Percentiles rank a stretch among this genome's conserved stretches.
phyloP scores from a whole-genome alignment of 2,329 filamentous ascomycete genomes.

The Metarhizium sp. region DNA sequence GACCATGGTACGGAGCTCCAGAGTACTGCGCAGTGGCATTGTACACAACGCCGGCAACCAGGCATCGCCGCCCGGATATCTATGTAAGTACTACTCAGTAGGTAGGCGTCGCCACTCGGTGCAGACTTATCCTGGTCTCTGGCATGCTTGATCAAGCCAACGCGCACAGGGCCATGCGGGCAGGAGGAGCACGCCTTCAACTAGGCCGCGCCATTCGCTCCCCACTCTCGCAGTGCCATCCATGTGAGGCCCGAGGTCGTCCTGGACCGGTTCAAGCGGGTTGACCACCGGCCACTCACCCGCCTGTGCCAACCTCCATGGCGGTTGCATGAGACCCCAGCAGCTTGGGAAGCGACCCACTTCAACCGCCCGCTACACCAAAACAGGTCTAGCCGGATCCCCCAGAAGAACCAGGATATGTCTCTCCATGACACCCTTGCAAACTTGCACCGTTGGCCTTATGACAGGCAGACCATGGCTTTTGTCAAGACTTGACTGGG shows the following conservation, averaged over 20 bases:
- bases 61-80: too few species aligned
- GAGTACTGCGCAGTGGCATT: too few species aligned
- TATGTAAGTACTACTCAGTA: too few species aligned
- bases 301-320: background rate
- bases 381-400: conserved; percentile 4
- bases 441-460: background rate
- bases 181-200: too few species aligned
- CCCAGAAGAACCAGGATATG: conserved; percentile 3
- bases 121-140: too few species aligned
- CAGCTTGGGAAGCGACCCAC: background rate
- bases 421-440: background rate
- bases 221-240: background rate
- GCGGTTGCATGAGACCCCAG: background rate
- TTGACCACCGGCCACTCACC: background rate
- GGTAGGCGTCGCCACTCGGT: too few species aligned
- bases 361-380: background rate
- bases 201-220: background rate
- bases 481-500: background rate
- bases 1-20: too few species aligned
- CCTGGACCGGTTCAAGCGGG: background rate
- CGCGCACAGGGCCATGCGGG: too few species aligned
- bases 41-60: too few species aligned
- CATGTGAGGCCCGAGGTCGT: background rate
- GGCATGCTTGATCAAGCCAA: too few species aligned
- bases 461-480: background rate